Percentiles rank a stretch among this genome's conserved stretches.
Conservation (phyloP, 73 alveolate genomes). For the Durusdinium trenchii region DNA sequence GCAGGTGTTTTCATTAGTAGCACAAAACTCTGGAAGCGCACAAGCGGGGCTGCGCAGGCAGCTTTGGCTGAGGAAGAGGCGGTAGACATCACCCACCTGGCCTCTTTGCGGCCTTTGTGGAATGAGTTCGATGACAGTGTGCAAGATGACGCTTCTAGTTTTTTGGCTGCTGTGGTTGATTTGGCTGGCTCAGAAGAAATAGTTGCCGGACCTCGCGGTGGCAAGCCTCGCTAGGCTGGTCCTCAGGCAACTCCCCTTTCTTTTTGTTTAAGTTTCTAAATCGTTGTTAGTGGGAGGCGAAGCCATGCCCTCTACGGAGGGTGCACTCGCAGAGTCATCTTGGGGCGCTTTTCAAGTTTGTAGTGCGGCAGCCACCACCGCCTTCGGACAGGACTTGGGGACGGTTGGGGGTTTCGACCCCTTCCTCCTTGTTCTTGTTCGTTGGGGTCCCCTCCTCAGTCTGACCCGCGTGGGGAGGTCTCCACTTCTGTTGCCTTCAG, state of each 20-base stretch:
- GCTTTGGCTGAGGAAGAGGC: too few species aligned
- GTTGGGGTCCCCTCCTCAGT: neutral
- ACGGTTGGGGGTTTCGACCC: constrained; percentile 2
- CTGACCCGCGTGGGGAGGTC: constrained; percentile 10
- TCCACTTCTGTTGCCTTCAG: too few species aligned
- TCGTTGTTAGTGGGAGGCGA: neutral
- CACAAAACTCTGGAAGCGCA: too few species aligned
- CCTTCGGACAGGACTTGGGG: too few species aligned
- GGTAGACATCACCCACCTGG: too few species aligned
- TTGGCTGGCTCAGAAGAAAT: too few species aligned
- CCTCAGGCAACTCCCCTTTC: neutral
- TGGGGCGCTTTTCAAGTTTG: neutral
- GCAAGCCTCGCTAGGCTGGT: neutral
- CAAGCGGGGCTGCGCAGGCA: too few species aligned
- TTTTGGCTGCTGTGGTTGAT: too few species aligned
- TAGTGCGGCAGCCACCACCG: constrained; percentile 18
- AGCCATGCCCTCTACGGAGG: constrained; percentile 1
- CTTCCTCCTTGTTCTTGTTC: neutral
- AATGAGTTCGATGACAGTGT: too few species aligned
- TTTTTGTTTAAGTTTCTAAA: neutral
- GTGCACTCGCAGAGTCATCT: neutral
- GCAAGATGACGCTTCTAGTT: too few species aligned
- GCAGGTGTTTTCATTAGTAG: too few species aligned
- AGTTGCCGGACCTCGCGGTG: neutral
- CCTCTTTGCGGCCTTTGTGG: too few species aligned